Conservation (phyloP, 106 monocot species). For the Dioscorea zingiberensis region DNA sequence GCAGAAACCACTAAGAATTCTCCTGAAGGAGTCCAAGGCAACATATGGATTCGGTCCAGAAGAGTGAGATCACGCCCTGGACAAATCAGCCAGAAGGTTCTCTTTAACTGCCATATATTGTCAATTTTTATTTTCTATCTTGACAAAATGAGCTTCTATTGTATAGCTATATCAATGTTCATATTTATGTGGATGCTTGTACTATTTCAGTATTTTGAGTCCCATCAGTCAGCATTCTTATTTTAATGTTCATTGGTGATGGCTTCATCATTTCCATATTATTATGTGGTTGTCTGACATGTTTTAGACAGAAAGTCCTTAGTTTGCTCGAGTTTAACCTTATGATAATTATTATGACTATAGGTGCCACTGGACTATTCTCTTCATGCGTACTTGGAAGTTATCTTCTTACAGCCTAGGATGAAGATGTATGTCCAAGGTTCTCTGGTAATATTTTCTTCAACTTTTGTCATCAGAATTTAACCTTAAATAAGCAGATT, state of each 20-base stretch:
- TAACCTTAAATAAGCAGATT: background rate
- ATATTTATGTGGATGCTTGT: no score
- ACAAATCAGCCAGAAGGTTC: slow-evolving; percentile 60
- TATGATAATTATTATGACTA: background rate
- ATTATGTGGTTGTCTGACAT: background rate
- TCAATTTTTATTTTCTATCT: background rate
- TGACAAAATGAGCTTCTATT: background rate
- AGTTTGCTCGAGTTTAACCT: no score
- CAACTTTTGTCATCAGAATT: background rate
- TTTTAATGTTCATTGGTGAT: background rate
- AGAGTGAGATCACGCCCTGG: slow-evolving; percentile 66
- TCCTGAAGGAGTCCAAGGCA: slow-evolving; percentile 14
- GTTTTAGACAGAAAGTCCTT: no score
- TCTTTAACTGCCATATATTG: background rate
- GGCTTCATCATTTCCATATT: background rate
- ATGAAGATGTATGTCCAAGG: slow-evolving; percentile 78
- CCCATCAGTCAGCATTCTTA: no score
- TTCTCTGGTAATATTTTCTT: slow-evolving; percentile 39
- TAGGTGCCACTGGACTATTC: slow-evolving; percentile 87
- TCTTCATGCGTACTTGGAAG: slow-evolving; percentile 67
- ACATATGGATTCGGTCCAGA: slow-evolving; percentile 71
- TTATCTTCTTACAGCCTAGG: slow-evolving; percentile 65
- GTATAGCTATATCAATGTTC: background rate
- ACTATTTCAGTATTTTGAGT: no score
- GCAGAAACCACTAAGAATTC: slow-evolving; percentile 2